Evolutionary conservation across 345 rosid species (phyloP).

Genomic region (Geranium brycei): DNA sequence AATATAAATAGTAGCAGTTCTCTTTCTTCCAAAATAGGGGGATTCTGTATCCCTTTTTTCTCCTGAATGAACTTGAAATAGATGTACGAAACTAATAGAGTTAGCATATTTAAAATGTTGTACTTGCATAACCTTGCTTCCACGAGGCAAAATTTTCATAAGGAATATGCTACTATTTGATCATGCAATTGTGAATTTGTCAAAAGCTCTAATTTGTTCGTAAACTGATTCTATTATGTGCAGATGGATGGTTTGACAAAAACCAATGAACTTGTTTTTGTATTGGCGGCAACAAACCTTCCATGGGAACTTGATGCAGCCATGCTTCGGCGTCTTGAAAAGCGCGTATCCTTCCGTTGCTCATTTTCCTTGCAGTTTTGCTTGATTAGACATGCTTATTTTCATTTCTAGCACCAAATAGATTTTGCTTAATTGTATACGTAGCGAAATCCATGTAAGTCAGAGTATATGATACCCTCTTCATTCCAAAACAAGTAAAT

Average conservation of each 20-base stretch:
- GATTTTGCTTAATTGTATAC: no score
- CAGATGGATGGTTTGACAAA: slow-evolving; percentile 95
- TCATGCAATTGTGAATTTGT: background rate
- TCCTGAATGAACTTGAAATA: slow-evolving; percentile 1
- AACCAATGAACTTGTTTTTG: slow-evolving; percentile 84
- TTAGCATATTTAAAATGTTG: background rate
- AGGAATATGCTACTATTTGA: no score
- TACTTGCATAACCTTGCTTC: background rate
- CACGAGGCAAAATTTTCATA: no score
- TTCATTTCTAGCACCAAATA: no score
- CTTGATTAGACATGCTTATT: background rate
- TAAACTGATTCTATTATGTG: slow-evolving; percentile 17
- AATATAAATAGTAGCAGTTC: no score
- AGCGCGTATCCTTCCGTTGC: slow-evolving; percentile 65
- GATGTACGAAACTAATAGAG: background rate
- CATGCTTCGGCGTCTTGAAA: slow-evolving; percentile 94
- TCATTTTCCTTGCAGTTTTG: background rate
- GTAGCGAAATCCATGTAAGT: no score
- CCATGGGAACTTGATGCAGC: slow-evolving; percentile 99
- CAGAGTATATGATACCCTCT: no score
- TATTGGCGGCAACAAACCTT: slow-evolving; percentile 93
- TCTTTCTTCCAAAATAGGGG: no score
- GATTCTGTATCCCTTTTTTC: background rate
- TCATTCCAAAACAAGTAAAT: no score
- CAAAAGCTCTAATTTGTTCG: background rate